phyloP scores from a whole-genome alignment of 352 stramenopile species.

The Halophytophthora polymorphica region DNA sequence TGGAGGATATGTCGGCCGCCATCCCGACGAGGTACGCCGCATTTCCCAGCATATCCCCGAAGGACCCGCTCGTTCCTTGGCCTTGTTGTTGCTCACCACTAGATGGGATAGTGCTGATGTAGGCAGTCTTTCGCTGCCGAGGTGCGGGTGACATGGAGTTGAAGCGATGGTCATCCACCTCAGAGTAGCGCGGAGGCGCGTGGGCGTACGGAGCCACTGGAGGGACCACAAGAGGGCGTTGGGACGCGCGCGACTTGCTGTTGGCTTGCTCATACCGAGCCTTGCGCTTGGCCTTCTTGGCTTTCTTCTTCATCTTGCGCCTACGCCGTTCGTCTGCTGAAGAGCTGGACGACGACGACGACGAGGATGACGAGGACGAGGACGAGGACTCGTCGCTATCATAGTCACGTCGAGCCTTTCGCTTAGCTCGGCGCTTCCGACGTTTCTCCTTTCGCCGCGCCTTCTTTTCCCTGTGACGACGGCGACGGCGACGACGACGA shows the following conservation, averaged over 20 bases:
- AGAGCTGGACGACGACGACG: constrained; percentile 11
- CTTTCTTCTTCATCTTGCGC: constrained; percentile 19
- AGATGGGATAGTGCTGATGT: too few species aligned
- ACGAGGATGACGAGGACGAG: constrained; percentile 2
- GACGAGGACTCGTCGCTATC: constrained; percentile 23
- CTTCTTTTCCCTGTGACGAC: constrained; percentile 11
- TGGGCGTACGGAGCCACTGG: constrained; percentile 8
- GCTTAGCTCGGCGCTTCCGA: constrained; percentile 7
- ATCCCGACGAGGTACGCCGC: too few species aligned
- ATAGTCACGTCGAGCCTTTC: constrained; percentile 15
- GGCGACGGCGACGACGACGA: constrained; percentile 9
- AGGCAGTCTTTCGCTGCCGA: constrained; percentile 3
- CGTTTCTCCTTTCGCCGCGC: constrained; percentile 12
- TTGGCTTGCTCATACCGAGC: constrained; percentile 6
- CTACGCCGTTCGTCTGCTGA: constrained; percentile 19
- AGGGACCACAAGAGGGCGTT: constrained; percentile 10
- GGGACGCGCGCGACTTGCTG: constrained; percentile 8
- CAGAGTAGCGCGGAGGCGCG: constrained; percentile 10
- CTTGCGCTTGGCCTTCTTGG: constrained; percentile 10
- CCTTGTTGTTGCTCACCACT: too few species aligned
- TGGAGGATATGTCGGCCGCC: too few species aligned
- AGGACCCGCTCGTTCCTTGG: too few species aligned
- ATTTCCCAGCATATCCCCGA: too few species aligned
- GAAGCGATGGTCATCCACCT: constrained; percentile 11
- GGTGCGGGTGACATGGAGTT: constrained; percentile 4